Conservation (phyloP, 2,329 filamentous ascomycete genomes). For the Zymoseptoria pseudotritici region DNA sequence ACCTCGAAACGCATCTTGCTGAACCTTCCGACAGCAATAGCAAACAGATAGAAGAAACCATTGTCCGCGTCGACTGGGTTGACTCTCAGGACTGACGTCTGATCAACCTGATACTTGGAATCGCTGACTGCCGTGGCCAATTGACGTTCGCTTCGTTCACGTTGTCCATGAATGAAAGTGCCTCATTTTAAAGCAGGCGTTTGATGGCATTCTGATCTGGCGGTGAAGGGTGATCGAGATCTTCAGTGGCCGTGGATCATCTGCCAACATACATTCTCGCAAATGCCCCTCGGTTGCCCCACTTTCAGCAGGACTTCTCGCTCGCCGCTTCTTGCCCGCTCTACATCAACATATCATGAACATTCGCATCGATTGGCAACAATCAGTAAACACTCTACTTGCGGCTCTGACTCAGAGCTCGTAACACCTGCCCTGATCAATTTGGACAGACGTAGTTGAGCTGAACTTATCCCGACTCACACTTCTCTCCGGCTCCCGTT, state of each 20-base stretch:
- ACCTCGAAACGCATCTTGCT: too few relatives aligned
- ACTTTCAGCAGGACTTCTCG: background rate
- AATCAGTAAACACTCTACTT: background rate
- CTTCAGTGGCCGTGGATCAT: background rate
- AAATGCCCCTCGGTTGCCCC: background rate
- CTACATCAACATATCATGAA: background rate
- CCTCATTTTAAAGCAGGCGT: background rate
- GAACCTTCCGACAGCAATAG: too few relatives aligned
- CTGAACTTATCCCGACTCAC: background rate
- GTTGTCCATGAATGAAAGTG: slow-evolving; percentile 8
- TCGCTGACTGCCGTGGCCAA: slow-evolving; percentile 30
- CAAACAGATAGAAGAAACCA: too few relatives aligned
- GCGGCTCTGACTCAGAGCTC: background rate
- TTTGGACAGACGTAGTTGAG: background rate
- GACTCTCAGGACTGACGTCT: background rate
- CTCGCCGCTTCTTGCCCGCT: background rate
- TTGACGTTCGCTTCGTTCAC: slow-evolving; percentile 31
- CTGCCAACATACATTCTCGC: background rate
- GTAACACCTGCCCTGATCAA: background rate
- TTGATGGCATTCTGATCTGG: background rate
- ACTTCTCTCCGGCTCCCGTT: background rate
- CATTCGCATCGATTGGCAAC: background rate
- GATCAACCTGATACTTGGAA: background rate
- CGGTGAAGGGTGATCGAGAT: background rate
- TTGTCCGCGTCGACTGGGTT: slow-evolving; percentile 21